phyloP scores from a whole-genome alignment of 495 filamentous ascomycete genomes.

The Apiosordaria backusii region DNA sequence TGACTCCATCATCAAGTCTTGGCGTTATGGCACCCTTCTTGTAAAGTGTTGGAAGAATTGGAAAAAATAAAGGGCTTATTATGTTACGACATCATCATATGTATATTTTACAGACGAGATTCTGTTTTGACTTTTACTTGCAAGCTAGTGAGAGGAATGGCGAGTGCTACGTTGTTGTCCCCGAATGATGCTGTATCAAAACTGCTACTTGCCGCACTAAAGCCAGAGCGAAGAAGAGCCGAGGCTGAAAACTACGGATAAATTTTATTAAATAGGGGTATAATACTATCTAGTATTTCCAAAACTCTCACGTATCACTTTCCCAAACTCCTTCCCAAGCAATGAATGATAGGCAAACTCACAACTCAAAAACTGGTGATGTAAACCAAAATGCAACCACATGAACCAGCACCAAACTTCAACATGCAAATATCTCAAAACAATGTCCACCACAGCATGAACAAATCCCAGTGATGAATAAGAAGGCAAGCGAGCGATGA shows the following conservation, averaged over 20 bases:
- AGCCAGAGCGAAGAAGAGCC: too few relatives aligned
- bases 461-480: background rate
- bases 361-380: background rate
- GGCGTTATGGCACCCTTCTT: too few relatives aligned
- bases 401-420: background rate
- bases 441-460: background rate
- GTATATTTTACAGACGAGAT: too few relatives aligned
- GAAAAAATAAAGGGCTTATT: too few relatives aligned
- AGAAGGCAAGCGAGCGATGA: background rate
- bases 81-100: too few relatives aligned
- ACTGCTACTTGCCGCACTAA: too few relatives aligned
- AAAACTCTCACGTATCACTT: background rate
- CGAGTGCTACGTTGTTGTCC: too few relatives aligned
- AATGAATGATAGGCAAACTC: background rate
- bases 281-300: background rate
- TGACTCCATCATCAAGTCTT: background rate
- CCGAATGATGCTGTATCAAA: too few relatives aligned
- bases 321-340: background rate
- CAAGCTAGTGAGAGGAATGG: too few relatives aligned
- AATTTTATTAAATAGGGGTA: background rate
- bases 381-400: background rate
- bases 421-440: background rate
- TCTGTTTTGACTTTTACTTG: too few relatives aligned
- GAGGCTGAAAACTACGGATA: background rate
- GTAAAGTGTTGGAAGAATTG: too few relatives aligned